A percentile compares a stretch with the other conserved stretches of the same genome.
Conservation (phyloP, 2,329 filamentous ascomycete species). For the Colletotrichum neosansevieriae region DNA sequence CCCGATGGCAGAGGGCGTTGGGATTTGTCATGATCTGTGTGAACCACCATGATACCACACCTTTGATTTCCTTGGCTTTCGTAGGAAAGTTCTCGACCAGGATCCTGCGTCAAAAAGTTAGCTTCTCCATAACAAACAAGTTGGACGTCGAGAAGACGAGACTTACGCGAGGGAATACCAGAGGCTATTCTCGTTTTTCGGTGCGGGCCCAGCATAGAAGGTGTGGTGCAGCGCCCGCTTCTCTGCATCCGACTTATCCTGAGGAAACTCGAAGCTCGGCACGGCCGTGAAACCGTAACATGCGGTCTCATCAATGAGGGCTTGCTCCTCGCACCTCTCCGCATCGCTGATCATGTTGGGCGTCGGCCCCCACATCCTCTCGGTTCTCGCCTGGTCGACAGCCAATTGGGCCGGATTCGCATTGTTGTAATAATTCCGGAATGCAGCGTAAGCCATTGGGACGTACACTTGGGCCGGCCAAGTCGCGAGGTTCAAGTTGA, state of each 20-base stretch:
- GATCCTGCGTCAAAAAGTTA: neutral
- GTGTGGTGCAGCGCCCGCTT: neutral
- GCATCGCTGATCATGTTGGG: neutral
- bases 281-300: conserved; percentile 22
- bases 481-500: neutral
- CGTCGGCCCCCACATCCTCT: conserved; percentile 18
- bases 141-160: neutral
- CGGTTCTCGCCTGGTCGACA: neutral
- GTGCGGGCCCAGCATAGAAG: conserved; percentile 13
- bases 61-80: neutral
- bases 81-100: neutral
- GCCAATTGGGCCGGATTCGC: neutral
- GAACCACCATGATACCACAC: conserved; percentile 3
- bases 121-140: no score
- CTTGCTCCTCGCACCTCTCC: neutral
- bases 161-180: conserved; percentile 33
- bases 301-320: neutral
- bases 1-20: neutral
- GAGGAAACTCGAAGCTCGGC: conserved; percentile 1
- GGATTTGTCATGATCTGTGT: neutral
- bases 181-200: conserved; percentile 21
- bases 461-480: conserved; percentile 7
- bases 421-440: neutral
- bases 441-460: neutral
- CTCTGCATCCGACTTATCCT: neutral